These are phyloP conservation scores for Crithidia mellificae DNA, from an alignment of 208 protist species.

Conservation along the genomic window DNA sequence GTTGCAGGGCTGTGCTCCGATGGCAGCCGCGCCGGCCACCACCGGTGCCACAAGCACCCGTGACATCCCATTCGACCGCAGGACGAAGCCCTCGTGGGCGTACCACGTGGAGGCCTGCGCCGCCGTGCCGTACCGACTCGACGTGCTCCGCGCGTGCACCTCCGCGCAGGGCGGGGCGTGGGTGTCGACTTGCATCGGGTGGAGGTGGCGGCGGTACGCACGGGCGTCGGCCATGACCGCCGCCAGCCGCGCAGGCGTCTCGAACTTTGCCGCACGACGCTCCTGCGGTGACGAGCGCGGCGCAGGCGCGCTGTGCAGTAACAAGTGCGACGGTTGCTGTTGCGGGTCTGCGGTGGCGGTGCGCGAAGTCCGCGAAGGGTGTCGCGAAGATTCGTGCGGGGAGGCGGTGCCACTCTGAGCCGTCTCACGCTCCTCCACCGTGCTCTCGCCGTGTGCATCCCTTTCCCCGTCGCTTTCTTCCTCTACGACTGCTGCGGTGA, in stretches of 20 bases:
- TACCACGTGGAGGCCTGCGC: constrained; percentile 14
- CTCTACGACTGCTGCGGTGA: background rate
- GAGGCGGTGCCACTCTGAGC: no score
- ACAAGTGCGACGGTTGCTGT: no score
- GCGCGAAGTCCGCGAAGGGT: background rate
- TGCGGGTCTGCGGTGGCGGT: background rate
- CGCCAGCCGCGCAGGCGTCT: constrained; percentile 26
- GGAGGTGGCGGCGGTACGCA: constrained; percentile 27
- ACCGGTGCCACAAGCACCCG: constrained; percentile 31
- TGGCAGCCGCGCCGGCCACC: background rate
- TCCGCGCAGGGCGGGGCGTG: constrained; percentile 25
- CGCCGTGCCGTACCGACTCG: constrained; percentile 1
- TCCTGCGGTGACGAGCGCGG: constrained; percentile 18
- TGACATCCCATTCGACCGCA: constrained; percentile 25
- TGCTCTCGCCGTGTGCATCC: no score
- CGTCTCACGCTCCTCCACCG: no score
- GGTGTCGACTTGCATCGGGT: constrained; percentile 19
- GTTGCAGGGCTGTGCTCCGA: background rate
- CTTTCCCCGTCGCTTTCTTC: no score
- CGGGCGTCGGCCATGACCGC: constrained; percentile 32
- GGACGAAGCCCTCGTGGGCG: constrained; percentile 22
- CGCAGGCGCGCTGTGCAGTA: no score
- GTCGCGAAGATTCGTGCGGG: no score
- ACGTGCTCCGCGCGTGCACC: constrained; percentile 16
- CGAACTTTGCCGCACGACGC: constrained; percentile 25